These are phyloP conservation scores for Pythium chondricola DNA, from an alignment of 352 stramenopile species.

Conservation along the genomic window DNA sequence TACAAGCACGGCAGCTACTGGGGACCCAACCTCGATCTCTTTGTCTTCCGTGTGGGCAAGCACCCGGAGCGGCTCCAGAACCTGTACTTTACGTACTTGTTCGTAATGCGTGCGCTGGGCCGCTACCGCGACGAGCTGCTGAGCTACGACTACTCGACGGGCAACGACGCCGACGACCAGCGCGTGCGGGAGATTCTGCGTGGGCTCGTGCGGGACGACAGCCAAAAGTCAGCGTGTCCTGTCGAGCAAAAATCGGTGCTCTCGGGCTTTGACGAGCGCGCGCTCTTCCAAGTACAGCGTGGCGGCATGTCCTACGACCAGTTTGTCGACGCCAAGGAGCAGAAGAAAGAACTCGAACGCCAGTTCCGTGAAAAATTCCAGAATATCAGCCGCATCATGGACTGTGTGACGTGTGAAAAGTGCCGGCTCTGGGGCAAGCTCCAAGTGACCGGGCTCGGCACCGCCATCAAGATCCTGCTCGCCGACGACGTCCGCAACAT, in stretches of 20 bases:
- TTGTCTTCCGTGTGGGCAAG: slow-evolving; percentile 86
- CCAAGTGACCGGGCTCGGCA: slow-evolving; percentile 95
- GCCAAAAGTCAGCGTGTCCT: slow-evolving; percentile 37
- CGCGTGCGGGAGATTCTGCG: slow-evolving; percentile 64
- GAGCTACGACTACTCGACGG: slow-evolving; percentile 93
- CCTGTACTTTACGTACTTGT: slow-evolving; percentile 98
- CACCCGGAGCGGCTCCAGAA: slow-evolving; percentile 95
- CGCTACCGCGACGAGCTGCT: slow-evolving; percentile 92
- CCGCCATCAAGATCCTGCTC: slow-evolving; percentile 96
- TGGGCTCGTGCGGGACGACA: slow-evolving; percentile 60
- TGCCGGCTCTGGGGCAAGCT: slow-evolving; percentile 98
- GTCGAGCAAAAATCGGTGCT: slow-evolving; percentile 60
- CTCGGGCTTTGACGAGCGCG: slow-evolving; percentile 84
- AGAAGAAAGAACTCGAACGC: slow-evolving; percentile 54
- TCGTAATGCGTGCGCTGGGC: slow-evolving; percentile 93
- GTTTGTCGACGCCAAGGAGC: slow-evolving; percentile 45
- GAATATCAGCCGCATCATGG: slow-evolving; percentile 97
- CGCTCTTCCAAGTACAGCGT: slow-evolving; percentile 74
- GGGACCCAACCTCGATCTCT: slow-evolving; percentile 70
- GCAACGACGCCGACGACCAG: slow-evolving; percentile 85
- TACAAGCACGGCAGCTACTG: slow-evolving; percentile 74
- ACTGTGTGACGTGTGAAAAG: slow-evolving; percentile 99
- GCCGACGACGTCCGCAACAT: slow-evolving; percentile 76
- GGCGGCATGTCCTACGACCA: slow-evolving; percentile 49
- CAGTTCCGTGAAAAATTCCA: slow-evolving; percentile 93